Evolutionary conservation across 2,329 filamentous ascomycete genomes (phyloP).

Genomic region (Colletotrichum nymphaeae): DNA sequence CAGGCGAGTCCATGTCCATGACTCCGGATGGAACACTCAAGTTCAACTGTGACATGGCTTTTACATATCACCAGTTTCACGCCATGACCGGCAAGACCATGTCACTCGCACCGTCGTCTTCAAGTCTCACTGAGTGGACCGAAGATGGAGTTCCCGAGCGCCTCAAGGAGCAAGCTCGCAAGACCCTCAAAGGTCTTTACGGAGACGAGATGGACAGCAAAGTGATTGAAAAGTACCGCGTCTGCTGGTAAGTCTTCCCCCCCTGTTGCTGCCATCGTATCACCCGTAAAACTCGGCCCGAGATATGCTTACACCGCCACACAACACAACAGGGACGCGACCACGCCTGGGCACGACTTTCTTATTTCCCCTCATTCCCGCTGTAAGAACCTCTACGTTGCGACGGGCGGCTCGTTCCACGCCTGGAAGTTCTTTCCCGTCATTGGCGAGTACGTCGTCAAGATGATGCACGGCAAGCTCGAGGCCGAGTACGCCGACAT

Average conservation of each 20-base stretch:
- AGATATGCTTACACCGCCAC: background rate
- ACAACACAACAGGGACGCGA: slow-evolving; percentile 62
- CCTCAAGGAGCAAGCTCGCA: slow-evolving; percentile 56
- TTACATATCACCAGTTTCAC: slow-evolving; percentile 63
- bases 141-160: slow-evolving; percentile 49
- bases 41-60: slow-evolving; percentile 70
- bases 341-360: slow-evolving; percentile 72
- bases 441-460: slow-evolving; percentile 68
- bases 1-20: slow-evolving; percentile 56
- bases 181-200: slow-evolving; percentile 54
- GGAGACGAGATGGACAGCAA: slow-evolving; percentile 52
- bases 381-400: slow-evolving; percentile 66
- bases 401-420: slow-evolving; percentile 73
- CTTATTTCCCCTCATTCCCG: slow-evolving; percentile 65
- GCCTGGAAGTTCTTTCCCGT: slow-evolving; percentile 74
- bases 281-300: background rate
- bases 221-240: slow-evolving; percentile 55
- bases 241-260: slow-evolving; percentile 55
- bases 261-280: background rate
- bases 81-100: slow-evolving; percentile 61
- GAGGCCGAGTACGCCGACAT: slow-evolving; percentile 50
- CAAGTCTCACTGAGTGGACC: slow-evolving; percentile 56
- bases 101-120: slow-evolving; percentile 59
- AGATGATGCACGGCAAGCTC: slow-evolving; percentile 57
- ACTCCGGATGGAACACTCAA: slow-evolving; percentile 65